Evolutionary conservation across 257 asterid genomes (phyloP), one percentile per base, ranked within the genome.

Genomic region (Pogostemon cablin): DNA sequence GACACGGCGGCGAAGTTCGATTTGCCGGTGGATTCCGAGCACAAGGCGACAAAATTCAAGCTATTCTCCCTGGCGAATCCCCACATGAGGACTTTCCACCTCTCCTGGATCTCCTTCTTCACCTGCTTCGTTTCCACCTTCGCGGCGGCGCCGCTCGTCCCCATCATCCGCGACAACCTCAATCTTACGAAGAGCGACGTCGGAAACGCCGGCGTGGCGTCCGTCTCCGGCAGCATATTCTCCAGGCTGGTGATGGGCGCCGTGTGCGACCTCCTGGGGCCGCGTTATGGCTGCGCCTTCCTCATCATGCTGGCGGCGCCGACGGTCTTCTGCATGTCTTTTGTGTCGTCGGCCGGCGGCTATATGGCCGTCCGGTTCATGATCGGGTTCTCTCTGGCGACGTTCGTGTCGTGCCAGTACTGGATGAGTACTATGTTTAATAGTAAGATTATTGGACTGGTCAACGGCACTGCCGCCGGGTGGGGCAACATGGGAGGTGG

Each of bases 401-500:
- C 95, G 0, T 86, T 88, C 39, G 95, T 86, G n/a, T 86, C 91
- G 6, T 85, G 90, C 78, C 88, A 81, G 58, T 81, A 57, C 62
- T 87, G 93, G 91, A 87, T 84, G 84, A 87, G 86, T 41, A 80
- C 83, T 0, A 85, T 88, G 90, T 88, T 86, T 41, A 84, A 80
- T 7, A 72, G 83, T 25, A 74, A 81, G 72, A 86, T 86, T 17
- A 80, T 88, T 0, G 92, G 95, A 1, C 53, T 72, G 0, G 95
- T 80, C 6, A 88, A 86, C 5, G 92, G 92, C 0, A 80, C 86
- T 0, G 95, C 93, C 0, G 95, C 90, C 0, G 95, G 92, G 0
- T 88, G 95, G 92, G 93, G 92, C 9, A 83, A 88, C 43, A 88
- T 84, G 92, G 95, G 92, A 0, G 95, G 95, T 2, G 92, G 95